A percentile compares a stretch with the other conserved stretches of the same genome.
phyloP scores from a whole-genome alignment of 2,329 filamentous ascomycete genomes.

The Cladophialophora bantiana region DNA sequence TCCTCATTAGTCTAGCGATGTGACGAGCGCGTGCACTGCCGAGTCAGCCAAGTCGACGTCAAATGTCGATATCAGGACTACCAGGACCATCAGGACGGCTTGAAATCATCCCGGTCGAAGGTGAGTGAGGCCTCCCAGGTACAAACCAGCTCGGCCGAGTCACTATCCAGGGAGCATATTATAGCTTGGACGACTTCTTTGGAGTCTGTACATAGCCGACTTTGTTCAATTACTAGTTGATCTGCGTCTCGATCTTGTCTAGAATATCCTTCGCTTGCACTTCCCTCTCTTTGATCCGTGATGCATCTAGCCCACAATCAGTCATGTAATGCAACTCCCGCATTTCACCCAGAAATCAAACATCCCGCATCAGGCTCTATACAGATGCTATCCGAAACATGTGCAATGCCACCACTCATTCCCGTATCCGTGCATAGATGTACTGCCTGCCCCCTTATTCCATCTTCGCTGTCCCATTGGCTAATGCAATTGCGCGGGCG shows the following conservation, averaged over 20 bases:
- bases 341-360: background rate
- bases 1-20: background rate
- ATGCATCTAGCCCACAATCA: background rate
- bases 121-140: background rate
- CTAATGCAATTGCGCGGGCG: slow-evolving; percentile 68
- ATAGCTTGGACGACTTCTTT: background rate
- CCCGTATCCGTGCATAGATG: background rate
- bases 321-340: background rate
- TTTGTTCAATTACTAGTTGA: background rate
- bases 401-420: background rate
- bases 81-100: background rate
- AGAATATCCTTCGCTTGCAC: background rate
- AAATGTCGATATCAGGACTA: background rate
- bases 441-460: slow-evolving; percentile 13
- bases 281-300: background rate
- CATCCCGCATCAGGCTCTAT: background rate
- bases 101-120: background rate
- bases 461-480: slow-evolving; percentile 44
- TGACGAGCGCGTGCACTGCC: background rate
- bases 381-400: background rate
- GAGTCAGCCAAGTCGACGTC: slow-evolving; percentile 2
- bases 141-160: background rate
- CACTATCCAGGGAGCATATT: background rate
- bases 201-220: background rate
- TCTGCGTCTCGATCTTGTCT: background rate